Conservation (phyloP, 352 stramenopile genomes). For the Halophytophthora polymorphica region DNA sequence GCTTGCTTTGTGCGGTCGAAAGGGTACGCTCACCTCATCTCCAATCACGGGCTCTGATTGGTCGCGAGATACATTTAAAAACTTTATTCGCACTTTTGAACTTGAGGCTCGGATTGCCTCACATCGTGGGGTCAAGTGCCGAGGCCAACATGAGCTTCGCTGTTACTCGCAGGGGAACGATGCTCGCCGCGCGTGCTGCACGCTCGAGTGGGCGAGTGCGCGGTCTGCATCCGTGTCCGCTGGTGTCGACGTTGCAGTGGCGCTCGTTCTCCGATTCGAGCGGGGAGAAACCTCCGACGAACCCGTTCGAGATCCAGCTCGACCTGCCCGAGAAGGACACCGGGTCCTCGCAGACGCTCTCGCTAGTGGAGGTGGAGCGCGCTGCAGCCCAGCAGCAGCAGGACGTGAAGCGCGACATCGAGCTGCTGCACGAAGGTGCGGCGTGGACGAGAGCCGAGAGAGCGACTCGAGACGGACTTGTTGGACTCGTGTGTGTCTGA, state of each 20-base stretch:
- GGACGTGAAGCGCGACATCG: conserved; percentile 28
- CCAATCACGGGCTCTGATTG: too few species aligned
- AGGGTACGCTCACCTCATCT: too few species aligned
- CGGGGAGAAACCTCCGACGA: conserved; percentile 8
- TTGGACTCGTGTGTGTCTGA: neutral
- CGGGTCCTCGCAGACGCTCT: conserved; percentile 9
- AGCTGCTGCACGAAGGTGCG: conserved; percentile 41
- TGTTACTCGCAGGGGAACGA: too few species aligned
- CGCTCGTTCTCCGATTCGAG: conserved; percentile 1
- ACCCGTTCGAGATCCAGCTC: conserved; percentile 60
- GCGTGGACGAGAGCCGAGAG: neutral
- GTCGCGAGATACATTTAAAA: too few species aligned
- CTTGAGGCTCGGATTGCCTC: too few species aligned
- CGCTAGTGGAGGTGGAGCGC: conserved; percentile 12
- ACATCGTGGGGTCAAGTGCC: too few species aligned
- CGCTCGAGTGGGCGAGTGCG: too few species aligned
- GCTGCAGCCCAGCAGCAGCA: conserved; percentile 18
- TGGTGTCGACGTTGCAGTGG: neutral
- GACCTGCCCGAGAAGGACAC: conserved; percentile 13
- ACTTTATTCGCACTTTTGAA: too few species aligned
- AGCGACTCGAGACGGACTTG: neutral
- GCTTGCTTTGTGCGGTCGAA: too few species aligned
- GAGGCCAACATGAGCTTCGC: too few species aligned
- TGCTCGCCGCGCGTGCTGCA: neutral
- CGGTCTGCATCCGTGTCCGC: neutral